Base-by-base conservation (phyloP, 1,284 basidiomycete genomes). In the Trichosporon inkin region DNA sequence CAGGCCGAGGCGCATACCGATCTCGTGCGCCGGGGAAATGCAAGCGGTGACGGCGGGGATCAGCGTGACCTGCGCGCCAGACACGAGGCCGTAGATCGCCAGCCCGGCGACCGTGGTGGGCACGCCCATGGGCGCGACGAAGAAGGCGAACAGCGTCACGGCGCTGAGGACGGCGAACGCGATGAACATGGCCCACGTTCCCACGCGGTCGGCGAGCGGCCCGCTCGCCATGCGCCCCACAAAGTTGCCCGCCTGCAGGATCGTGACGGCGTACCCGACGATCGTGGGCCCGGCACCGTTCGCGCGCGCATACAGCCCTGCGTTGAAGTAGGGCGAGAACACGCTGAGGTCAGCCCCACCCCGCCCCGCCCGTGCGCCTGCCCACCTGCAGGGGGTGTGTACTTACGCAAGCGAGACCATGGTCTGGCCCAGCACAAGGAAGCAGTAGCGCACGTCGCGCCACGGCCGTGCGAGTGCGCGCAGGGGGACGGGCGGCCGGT, bases 1-100 rank as follows among this genome's bases (percentile, higher is more conserved):
- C 72, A 77, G 72, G 16, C 76, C 75, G 28, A 78, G 57, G 7
- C 76, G 58, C 64, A 74, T 69, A 0, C 76, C 76, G 54, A 74
- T 70, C 57, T 78, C 75, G 37, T 67, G 62, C 1, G 68, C 68
- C 0, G 75, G 76, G 8, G 66, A 70, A 55, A 78, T 71, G 1
- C 68, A 59, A 0, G 70, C 75, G 14, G 68, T 70, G 20, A 67
- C 65, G n/a, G 76, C 74, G 4, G 74, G 68, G 4, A 74, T 68
- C 17, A 77, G 63, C 2, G 72, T 67, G n/a, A 76, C 68, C 65
- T 71, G 73, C 0, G 70, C 72, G 22, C 76, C 76, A 54, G 62
- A 64, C 5, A 64, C 53, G 16, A 64, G 53, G 1, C 75, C 76
- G 52, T 72, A 78, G 14, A 66, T 19, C 16, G 74, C 61, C 38